Percentiles rank a stretch among this genome's conserved stretches.
These are phyloP conservation scores for Fagopyrum tataricum DNA, from an alignment of 148 eudicot genomes.

Conservation along the genomic window DNA sequence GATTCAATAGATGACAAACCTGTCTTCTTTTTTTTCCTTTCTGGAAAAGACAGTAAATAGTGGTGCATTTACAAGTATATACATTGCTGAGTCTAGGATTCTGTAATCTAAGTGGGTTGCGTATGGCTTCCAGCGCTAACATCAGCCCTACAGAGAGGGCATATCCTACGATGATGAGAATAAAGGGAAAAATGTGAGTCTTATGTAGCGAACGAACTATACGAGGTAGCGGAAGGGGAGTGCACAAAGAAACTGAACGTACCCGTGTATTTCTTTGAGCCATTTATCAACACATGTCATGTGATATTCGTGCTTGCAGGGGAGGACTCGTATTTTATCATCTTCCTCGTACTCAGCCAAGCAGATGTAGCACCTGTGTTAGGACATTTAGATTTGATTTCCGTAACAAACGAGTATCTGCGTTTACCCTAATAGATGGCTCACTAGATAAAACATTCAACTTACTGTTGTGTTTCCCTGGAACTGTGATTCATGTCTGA, in stretches of 20 bases:
- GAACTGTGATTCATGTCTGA: conserved; percentile 20
- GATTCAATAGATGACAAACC: background rate
- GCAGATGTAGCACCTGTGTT: conserved; percentile 67
- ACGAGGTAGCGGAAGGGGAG: background rate
- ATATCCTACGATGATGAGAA: background rate
- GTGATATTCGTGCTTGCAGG: conserved; percentile 73
- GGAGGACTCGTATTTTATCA: conserved; percentile 68
- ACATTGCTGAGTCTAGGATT: background rate
- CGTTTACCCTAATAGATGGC: background rate
- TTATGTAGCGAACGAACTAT: background rate
- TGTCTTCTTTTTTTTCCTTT: background rate
- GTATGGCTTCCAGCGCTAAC: background rate
- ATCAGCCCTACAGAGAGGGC: background rate
- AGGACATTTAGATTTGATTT: background rate
- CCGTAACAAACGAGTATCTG: background rate
- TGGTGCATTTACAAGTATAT: background rate
- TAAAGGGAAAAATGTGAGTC: background rate
- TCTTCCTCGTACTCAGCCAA: conserved; percentile 65
- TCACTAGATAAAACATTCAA: conserved; percentile 39
- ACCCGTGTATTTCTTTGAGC: conserved; percentile 90
- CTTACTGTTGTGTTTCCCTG: conserved; percentile 37
- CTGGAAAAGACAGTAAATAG: background rate
- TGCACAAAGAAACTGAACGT: conserved; percentile 12
- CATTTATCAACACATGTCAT: conserved; percentile 75
- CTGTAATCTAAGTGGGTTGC: background rate